Evolutionary conservation across 2,329 filamentous ascomycete genomes (phyloP).

Genomic region (Leptographium procerum): DNA sequence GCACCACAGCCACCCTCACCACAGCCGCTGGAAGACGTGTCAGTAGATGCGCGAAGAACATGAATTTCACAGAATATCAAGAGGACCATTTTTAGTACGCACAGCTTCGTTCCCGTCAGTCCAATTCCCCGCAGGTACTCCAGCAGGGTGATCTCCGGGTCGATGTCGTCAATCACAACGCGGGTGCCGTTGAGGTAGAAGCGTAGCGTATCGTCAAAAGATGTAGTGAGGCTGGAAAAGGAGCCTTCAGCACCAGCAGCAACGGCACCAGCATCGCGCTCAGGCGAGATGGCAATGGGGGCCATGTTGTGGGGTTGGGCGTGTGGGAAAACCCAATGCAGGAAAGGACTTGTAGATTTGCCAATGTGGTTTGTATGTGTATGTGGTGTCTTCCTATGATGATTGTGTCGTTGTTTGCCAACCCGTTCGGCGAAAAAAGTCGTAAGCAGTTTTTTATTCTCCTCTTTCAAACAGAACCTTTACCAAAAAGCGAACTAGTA

Average conservation of each 20-base stretch:
- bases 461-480: not conserved
- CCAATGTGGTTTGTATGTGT: no score
- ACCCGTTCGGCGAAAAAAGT: no score
- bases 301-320: conserved; percentile 31
- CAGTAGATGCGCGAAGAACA: no score
- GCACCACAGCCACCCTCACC: conserved; percentile 94
- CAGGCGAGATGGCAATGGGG: conserved; percentile 41
- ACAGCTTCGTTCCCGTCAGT: conserved; percentile 86
- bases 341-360: not conserved
- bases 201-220: conserved; percentile 75
- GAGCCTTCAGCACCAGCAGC: conserved; percentile 13
- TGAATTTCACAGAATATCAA: no score
- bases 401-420: not conserved
- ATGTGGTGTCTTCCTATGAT: not conserved
- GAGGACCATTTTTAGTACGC: conserved; percentile 15
- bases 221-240: conserved; percentile 50
- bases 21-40: conserved; percentile 49
- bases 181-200: conserved; percentile 95
- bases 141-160: conserved; percentile 83
- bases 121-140: conserved; percentile 91
- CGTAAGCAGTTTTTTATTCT: not conserved
- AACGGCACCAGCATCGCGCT: conserved; percentile 24
- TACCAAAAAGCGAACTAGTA: no score
- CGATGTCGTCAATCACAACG: conserved; percentile 72
- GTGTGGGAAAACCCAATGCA: not conserved